phyloP scores from a whole-genome alignment of 768 basidiomycete species.

The Krasilnikovozyma curviuscula region DNA sequence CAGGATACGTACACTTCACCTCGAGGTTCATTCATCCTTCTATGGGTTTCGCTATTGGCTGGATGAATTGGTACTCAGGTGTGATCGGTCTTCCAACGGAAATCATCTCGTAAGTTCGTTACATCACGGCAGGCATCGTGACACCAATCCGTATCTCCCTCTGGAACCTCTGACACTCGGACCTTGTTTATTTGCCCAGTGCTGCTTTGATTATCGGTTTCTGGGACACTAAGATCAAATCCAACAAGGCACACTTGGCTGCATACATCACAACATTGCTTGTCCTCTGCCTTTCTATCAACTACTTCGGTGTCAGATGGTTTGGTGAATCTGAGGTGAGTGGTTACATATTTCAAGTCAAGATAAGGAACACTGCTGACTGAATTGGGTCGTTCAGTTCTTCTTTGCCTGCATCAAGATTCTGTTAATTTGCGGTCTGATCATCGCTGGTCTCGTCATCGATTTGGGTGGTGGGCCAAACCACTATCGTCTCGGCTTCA shows the following conservation, averaged over 20 bases:
- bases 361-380: too few species aligned
- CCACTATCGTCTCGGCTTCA: not conserved
- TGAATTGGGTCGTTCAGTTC: too few species aligned
- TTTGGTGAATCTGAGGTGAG: constrained; percentile 20
- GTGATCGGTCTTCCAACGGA: constrained; percentile 28
- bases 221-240: too few species aligned
- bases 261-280: constrained; percentile 6
- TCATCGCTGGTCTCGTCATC: constrained; percentile 3
- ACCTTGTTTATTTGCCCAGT: too few species aligned
- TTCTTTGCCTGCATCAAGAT: constrained; percentile 24
- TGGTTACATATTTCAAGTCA: too few species aligned
- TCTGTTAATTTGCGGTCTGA: constrained; percentile 20
- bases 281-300: not conserved
- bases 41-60: too few species aligned
- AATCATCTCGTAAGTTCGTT: constrained; percentile 21
- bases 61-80: constrained; percentile 28
- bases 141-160: too few species aligned
- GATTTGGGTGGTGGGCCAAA: not conserved
- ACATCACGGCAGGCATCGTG: too few species aligned
- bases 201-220: constrained; percentile 22
- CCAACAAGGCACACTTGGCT: too few species aligned
- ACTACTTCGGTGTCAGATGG: constrained; percentile 9
- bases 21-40: too few species aligned
- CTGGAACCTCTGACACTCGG: too few species aligned
- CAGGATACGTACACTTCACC: too few species aligned